Evolutionary conservation across 164 flowering plant genomes (phyloP).

Genomic region (Paratinospora sagittata): DNA sequence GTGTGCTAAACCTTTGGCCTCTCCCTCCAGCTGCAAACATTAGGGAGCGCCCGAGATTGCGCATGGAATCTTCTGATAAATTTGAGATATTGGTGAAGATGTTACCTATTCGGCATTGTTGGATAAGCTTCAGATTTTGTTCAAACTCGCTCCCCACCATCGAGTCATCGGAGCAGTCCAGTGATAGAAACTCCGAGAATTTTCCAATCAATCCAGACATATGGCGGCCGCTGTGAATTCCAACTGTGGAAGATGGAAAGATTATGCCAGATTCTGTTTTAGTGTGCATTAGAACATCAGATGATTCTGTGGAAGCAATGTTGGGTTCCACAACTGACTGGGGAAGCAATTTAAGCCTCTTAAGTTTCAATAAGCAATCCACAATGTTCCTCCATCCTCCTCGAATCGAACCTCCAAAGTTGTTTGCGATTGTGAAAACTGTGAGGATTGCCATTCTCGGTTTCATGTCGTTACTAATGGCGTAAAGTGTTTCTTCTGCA

Average conservation of each 20-base stretch:
- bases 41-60: slow-evolving; percentile 68
- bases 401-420: slow-evolving; percentile 54
- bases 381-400: slow-evolving; percentile 89
- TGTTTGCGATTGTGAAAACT: slow-evolving; percentile 77
- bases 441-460: slow-evolving; percentile 87
- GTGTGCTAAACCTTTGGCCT: slow-evolving; percentile 87
- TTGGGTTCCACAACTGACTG: slow-evolving; percentile 64
- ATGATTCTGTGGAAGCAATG: slow-evolving; percentile 21
- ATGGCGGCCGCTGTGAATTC: slow-evolving; percentile 18
- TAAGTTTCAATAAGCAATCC: slow-evolving; percentile 81
- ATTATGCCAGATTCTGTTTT: slow-evolving; percentile 39
- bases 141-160: slow-evolving; percentile 59
- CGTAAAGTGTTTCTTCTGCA: slow-evolving; percentile 76
- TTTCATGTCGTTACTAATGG: slow-evolving; percentile 69
- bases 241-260: slow-evolving; percentile 28
- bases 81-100: slow-evolving; percentile 53
- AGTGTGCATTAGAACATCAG: slow-evolving; percentile 19
- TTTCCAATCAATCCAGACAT: slow-evolving; percentile 39
- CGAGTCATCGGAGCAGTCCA: slow-evolving; percentile 63
- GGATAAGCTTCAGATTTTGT: slow-evolving; percentile 68
- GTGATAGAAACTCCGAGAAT: slow-evolving; percentile 60
- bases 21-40: slow-evolving; percentile 87
- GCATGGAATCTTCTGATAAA: slow-evolving; percentile 49
- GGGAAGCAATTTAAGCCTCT: slow-evolving; percentile 73
- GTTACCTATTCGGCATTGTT: slow-evolving; percentile 68